phyloP scores from a whole-genome alignment of 2,329 filamentous ascomycete species.

The Xylaria multiplex region DNA sequence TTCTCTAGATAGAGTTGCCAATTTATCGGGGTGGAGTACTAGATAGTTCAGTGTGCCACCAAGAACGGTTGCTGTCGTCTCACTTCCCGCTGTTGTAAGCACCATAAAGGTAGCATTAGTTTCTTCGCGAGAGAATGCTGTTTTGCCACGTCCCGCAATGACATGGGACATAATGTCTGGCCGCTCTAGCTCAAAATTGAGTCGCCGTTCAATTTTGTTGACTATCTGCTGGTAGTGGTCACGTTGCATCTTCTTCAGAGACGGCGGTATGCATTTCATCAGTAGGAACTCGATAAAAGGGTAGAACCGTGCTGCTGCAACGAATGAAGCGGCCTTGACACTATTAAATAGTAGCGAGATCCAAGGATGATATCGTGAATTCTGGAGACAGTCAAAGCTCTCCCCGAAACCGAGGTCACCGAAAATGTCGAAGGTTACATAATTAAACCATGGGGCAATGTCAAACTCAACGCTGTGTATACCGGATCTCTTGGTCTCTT shows the following conservation, averaged over 20 bases:
- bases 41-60: conserved; percentile 42
- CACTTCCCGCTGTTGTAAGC: conserved; percentile 46
- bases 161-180: conserved; percentile 48
- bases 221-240: conserved; percentile 43
- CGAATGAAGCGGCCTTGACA: conserved; percentile 41
- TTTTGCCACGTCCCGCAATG: conserved; percentile 32
- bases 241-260: conserved; percentile 37
- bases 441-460: conserved; percentile 44
- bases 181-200: conserved; percentile 44
- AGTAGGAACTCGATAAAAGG: conserved; percentile 37
- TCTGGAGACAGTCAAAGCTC: conserved; percentile 47
- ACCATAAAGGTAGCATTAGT: conserved; percentile 50
- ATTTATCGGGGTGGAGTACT: conserved; percentile 32
- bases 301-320: conserved; percentile 41
- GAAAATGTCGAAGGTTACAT: conserved; percentile 53
- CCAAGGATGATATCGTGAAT: conserved; percentile 44
- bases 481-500: too few species aligned
- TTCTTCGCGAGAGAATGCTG: conserved; percentile 40
- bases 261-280: conserved; percentile 36
- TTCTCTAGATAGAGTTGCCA: conserved; percentile 25
- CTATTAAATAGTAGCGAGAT: conserved; percentile 44
- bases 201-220: conserved; percentile 45
- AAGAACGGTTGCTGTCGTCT: conserved; percentile 45
- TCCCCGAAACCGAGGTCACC: conserved; percentile 50
- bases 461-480: conserved; percentile 21